Conservation (phyloP, 192 early-diverging fungal species). For the Backusella australiensis region DNA sequence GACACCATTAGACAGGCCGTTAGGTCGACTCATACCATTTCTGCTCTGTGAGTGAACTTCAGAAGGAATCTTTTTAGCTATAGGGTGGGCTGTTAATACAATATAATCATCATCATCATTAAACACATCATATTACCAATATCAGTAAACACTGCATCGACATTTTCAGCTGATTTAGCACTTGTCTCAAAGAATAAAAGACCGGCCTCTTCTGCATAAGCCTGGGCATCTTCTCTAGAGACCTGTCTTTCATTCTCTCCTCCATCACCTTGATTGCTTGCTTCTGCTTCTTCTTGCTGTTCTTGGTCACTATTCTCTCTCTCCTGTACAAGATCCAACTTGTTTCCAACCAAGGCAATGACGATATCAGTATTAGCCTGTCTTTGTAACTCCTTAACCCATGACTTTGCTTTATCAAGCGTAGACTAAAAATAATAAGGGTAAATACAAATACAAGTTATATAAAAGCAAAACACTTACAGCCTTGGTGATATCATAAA, state of each 20-base stretch:
- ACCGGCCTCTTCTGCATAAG: conserved; percentile 61
- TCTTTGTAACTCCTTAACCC: conserved; percentile 97
- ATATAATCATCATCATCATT: background rate
- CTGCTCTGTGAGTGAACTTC: background rate
- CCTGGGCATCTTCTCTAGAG: conserved; percentile 48
- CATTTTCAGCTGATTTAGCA: conserved; percentile 88
- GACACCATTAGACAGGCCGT: background rate
- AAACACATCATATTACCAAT: conserved; percentile 46
- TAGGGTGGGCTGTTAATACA: background rate
- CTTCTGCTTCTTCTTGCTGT: conserved; percentile 13
- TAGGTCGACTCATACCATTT: background rate
- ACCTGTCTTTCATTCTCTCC: conserved; percentile 33
- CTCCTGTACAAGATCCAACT: conserved; percentile 74
- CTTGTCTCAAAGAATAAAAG: conserved; percentile 92
- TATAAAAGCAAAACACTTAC: conserved; percentile 32
- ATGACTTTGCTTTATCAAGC: conserved; percentile 93
- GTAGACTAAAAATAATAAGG: conserved; percentile 52
- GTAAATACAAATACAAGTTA: background rate
- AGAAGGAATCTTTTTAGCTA: background rate
- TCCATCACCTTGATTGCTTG: conserved; percentile 24
- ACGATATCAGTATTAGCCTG: conserved; percentile 98
- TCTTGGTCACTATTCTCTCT: conserved; percentile 14
- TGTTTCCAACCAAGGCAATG: conserved; percentile 97
- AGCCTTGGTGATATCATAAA: conserved; percentile 90
- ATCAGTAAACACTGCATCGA: conserved; percentile 90